Base-by-base conservation (phyloP, 2,329 filamentous ascomycete genomes). In the Botrytis cinerea region DNA sequence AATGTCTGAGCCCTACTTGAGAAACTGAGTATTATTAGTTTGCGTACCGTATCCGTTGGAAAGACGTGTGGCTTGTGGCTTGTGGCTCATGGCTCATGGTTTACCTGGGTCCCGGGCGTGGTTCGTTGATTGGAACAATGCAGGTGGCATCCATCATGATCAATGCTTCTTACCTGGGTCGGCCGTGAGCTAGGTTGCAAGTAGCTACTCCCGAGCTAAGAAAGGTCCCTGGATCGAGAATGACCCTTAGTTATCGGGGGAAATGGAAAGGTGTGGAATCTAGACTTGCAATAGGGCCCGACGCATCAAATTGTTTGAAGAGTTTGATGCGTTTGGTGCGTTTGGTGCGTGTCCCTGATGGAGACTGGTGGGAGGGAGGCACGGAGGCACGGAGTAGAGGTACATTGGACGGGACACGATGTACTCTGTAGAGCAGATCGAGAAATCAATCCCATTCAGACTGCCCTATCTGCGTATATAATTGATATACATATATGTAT, bases 171-270 rank as follows among this genome's bases (percentile, higher is more conserved):
- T 60, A 38, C 28, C 35, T 40, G 35, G 10, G 35, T n/a, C 12
- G 35, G n/a, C 22, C 3, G 7, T 25, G 1, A 14, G 20, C 57
- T 60, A 59, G 48, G n/a, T 12, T 59, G 54, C 18, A 59, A 59
- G 28, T 8, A 16, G 54, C 54, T 28, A 28, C 28, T 32, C 28
- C 28, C n/a, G 32, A 20, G 54, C 54, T 61, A 61, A 62, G 9
- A 62, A 16, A 43, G 60, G n/a, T 43, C 51, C 51, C 51, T 57
- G 60, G n/a, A 63, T 63, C 61, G 61, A 63, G 20, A 32, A 63
- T 12, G 61, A 45, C 16, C 61, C 61, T 18, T 45, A 28, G 25
- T 18, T 20, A 63, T 63, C 40, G 61, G n/a, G n/a, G 6, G 12
- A n/a, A 54, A 63, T 40, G 35, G 35, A 61, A 38, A 8, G 22